These are phyloP conservation scores for Ogataea sp. DNA, from an alignment of 805 yeast species.

Conservation along the genomic window DNA sequence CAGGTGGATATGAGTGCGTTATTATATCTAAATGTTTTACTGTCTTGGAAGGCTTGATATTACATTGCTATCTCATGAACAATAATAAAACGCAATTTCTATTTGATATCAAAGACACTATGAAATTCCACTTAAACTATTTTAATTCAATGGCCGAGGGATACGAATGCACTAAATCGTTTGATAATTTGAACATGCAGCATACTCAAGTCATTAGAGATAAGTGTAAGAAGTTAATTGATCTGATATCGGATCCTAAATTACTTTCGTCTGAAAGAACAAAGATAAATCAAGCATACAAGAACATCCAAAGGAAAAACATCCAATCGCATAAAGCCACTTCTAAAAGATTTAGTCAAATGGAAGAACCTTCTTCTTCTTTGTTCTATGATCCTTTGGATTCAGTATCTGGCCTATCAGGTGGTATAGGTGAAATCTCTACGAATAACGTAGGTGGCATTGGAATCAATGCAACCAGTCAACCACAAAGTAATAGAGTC, in stretches of 20 bases:
- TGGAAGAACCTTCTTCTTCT: too few species aligned
- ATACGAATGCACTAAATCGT: conserved; percentile 7
- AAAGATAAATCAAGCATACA: conserved; percentile 2
- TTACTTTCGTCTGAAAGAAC: conserved; percentile 9
- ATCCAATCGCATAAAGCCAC: background rate
- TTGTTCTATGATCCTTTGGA: too few species aligned
- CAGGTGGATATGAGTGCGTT: conserved; percentile 21
- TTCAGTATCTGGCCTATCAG: too few species aligned
- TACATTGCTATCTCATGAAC: conserved; percentile 16
- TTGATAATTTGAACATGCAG: conserved; percentile 15
- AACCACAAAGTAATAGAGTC: too few species aligned
- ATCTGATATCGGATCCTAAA: conserved; percentile 3
- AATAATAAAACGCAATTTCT: conserved; percentile 1
- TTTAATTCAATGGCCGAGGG: conserved; percentile 8
- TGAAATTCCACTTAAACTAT: conserved; percentile 8
- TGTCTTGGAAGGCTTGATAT: conserved; percentile 16
- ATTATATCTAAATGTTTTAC: conserved; percentile 19
- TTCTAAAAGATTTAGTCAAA: too few species aligned
- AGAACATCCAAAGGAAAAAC: background rate
- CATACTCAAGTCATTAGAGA: background rate
- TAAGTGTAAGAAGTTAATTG: background rate
- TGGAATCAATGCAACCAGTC: too few species aligned
- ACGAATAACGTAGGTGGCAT: too few species aligned
- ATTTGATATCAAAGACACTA: conserved; percentile 16
- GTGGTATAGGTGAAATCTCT: too few species aligned